Percentiles rank a stretch among this genome's conserved stretches.
phyloP scores from a whole-genome alignment of 2,329 filamentous ascomycete genomes.

The Epichloe hybrida region DNA sequence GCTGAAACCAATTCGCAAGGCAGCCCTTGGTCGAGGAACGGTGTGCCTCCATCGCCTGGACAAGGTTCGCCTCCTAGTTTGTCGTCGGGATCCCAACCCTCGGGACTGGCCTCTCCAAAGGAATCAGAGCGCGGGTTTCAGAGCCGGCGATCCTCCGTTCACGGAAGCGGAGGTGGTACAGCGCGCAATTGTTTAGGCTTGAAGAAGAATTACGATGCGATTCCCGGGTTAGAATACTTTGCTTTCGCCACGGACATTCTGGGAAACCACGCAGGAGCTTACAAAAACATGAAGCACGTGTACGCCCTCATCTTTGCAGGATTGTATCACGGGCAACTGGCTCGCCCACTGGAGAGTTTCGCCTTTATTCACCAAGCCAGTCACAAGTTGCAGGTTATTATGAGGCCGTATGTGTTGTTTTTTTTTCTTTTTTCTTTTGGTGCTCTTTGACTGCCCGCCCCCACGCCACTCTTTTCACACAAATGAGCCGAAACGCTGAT shows the following conservation, averaged over 20 bases:
- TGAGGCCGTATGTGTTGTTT: constrained; percentile 50
- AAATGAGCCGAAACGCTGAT: neutral
- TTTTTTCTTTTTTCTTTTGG: neutral
- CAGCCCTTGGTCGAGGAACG: constrained; percentile 32
- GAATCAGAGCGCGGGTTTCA: constrained; percentile 32
- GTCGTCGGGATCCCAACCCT: constrained; percentile 33
- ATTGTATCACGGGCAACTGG: constrained; percentile 79
- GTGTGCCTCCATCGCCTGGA: constrained; percentile 33
- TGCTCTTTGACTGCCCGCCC: neutral
- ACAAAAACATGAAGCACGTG: constrained; percentile 68
- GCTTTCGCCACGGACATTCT: constrained; percentile 77
- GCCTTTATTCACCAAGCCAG: constrained; percentile 44
- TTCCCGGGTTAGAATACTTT: constrained; percentile 85
- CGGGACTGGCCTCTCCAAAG: constrained; percentile 37
- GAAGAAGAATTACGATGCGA: constrained; percentile 60
- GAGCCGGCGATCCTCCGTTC: constrained; percentile 39
- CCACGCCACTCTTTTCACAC: neutral
- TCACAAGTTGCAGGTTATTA: constrained; percentile 52
- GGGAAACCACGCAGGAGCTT: constrained; percentile 65
- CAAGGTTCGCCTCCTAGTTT: constrained; percentile 40
- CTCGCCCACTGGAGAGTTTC: constrained; percentile 74
- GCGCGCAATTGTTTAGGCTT: constrained; percentile 17
- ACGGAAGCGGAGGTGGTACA: constrained; percentile 19
- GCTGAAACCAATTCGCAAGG: constrained; percentile 20
- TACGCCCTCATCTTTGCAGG: constrained; percentile 76